These are phyloP conservation scores for Tuber magnatum DNA, from an alignment of 495 filamentous ascomycete species.

Conservation along the genomic window DNA sequence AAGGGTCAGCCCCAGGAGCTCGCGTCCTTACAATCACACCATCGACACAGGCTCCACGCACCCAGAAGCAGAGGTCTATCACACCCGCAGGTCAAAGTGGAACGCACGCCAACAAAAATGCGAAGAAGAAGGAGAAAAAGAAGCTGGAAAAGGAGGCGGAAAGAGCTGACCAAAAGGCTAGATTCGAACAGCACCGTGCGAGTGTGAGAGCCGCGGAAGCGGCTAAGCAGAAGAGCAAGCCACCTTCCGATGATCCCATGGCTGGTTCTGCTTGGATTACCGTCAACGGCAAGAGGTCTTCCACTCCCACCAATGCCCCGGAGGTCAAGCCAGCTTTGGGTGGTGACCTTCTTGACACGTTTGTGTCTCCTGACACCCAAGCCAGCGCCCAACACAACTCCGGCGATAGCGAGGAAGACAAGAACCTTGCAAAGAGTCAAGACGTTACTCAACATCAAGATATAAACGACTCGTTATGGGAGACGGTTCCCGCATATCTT, in stretches of 20 bases:
- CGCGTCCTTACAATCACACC: constrained; percentile 45
- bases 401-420: constrained; percentile 34
- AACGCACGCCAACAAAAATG: constrained; percentile 48
- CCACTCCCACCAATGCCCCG: constrained; percentile 10
- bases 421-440: constrained; percentile 30
- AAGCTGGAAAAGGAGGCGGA: constrained; percentile 46
- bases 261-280: constrained; percentile 43
- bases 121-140: constrained; percentile 47
- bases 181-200: constrained; percentile 48
- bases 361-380: constrained; percentile 33
- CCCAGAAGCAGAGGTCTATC: constrained; percentile 39
- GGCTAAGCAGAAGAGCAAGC: constrained; percentile 45
- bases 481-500: constrained; percentile 36
- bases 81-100: constrained; percentile 33
- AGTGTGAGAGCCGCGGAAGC: constrained; percentile 44
- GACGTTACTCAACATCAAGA: constrained; percentile 38
- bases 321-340: constrained; percentile 19
- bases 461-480: constrained; percentile 42
- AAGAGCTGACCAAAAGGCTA: constrained; percentile 44
- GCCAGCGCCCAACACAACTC: constrained; percentile 13
- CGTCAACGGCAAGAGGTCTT: constrained; percentile 17
- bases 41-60: constrained; percentile 42
- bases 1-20: constrained; percentile 42
- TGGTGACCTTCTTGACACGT: constrained; percentile 47
- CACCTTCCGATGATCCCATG: constrained; percentile 40